phyloP scores from a whole-genome alignment of 805 yeast genomes.

The Cyberlindnera nakhonratchasimensis region DNA sequence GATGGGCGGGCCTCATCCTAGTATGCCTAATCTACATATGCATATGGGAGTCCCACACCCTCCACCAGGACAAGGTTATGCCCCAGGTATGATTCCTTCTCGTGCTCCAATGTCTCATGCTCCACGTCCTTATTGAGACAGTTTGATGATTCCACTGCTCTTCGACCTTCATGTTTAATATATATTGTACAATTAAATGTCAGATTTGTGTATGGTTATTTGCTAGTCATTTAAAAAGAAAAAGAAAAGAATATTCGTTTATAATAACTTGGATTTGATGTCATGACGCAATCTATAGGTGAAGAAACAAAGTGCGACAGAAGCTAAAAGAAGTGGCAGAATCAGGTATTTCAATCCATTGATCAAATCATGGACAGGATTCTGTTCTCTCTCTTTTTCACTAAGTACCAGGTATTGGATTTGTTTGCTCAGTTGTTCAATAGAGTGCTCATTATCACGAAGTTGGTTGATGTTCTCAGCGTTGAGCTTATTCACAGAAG shows the following conservation, averaged over 20 bases:
- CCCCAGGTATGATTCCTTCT: constrained; percentile 1
- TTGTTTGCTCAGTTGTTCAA: constrained; percentile 19
- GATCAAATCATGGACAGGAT: constrained; percentile 25
- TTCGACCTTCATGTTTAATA: not conserved
- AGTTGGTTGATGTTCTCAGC: constrained; percentile 24
- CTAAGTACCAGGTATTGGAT: constrained; percentile 22
- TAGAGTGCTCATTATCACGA: constrained; percentile 24
- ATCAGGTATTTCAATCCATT: constrained; percentile 27
- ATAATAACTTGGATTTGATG: constrained; percentile 56
- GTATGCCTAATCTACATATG: not conserved
- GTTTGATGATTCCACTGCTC: no score
- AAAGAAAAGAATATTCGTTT: constrained; percentile 9
- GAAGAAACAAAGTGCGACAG: constrained; percentile 40
- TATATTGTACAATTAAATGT: not conserved
- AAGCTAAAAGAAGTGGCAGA: constrained; percentile 24
- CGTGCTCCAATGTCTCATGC: not conserved
- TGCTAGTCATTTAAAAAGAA: no score
- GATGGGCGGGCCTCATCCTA: not conserved
- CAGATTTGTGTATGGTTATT: no score
- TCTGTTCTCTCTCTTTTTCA: constrained; percentile 24
- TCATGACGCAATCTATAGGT: constrained; percentile 57
- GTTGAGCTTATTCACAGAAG: constrained; percentile 19
- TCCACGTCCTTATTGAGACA: constrained; percentile 7
- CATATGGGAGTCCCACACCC: not conserved
- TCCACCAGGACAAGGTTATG: not conserved